phyloP scores from a whole-genome alignment of 2,329 filamentous ascomycete species.

The Escovopsis weberi region DNA sequence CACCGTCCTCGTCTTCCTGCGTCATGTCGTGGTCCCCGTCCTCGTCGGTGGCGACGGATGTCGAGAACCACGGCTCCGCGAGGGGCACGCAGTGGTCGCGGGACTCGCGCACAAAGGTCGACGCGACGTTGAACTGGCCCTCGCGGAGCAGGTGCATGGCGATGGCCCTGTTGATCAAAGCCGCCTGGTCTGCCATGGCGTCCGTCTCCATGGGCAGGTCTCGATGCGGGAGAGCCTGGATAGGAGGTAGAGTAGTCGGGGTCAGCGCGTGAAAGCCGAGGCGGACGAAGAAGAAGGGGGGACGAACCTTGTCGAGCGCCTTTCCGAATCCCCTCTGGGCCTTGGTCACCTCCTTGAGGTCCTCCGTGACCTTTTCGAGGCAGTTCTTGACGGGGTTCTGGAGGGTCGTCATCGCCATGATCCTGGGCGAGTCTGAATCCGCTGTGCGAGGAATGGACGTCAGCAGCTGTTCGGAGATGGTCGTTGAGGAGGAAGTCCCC shows the following conservation, averaged over 20 bases:
- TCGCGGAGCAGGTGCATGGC: constrained; percentile 93
- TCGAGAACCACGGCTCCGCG: constrained; percentile 6
- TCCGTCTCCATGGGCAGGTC: constrained; percentile 68
- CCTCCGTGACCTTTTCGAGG: constrained; percentile 66
- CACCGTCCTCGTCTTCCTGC: constrained; percentile 7
- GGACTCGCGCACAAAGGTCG: constrained; percentile 67
- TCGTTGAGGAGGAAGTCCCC: constrained; percentile 2
- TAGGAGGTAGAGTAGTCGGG: no score
- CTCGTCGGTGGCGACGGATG: constrained; percentile 8
- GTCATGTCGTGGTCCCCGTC: constrained; percentile 20
- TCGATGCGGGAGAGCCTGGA: constrained; percentile 29
- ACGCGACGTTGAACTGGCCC: constrained; percentile 80
- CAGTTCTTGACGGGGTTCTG: constrained; percentile 73
- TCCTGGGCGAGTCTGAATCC: constrained; percentile 35
- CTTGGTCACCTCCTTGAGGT: constrained; percentile 70
- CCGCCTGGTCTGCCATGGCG: constrained; percentile 58
- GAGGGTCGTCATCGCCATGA: constrained; percentile 65
- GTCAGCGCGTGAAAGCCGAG: neutral
- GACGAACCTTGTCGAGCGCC: constrained; percentile 58
- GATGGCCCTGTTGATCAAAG: constrained; percentile 81
- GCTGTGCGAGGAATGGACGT: constrained; percentile 5
- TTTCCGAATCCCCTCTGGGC: constrained; percentile 75
- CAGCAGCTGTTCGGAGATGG: neutral
- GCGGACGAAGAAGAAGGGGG: neutral
- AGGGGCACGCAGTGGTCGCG: constrained; percentile 21